Conservation (phyloP, 257 asterid genomes). For the Gynochthodes officinalis region DNA sequence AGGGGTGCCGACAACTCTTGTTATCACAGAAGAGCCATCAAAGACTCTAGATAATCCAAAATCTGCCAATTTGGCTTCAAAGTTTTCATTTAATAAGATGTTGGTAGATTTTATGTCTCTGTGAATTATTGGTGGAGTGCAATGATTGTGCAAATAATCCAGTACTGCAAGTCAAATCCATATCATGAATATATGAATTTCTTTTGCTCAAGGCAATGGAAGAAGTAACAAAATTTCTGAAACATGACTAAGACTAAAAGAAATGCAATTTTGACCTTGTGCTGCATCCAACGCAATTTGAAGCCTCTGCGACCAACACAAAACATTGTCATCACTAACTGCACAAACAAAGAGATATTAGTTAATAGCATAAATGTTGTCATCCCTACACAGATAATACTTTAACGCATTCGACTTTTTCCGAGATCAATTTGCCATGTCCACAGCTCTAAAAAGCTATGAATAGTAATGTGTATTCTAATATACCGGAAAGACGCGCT, state of each 20-base stretch:
- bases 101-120: conserved; percentile 44
- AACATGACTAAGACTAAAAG: background rate
- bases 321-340: conserved; percentile 10
- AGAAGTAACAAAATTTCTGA: too few relatives aligned
- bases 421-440: too few relatives aligned
- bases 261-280: conserved; percentile 27
- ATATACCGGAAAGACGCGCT: conserved; percentile 35
- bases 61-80: conserved; percentile 39
- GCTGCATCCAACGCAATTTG: conserved; percentile 35
- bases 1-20: conserved; percentile 28
- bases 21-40: conserved; percentile 25
- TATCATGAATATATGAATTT: too few relatives aligned
- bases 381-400: too few relatives aligned
- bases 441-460: too few relatives aligned
- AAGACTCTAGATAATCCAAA: conserved; percentile 44
- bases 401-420: too few relatives aligned
- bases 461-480: too few relatives aligned
- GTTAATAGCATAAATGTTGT: too few relatives aligned
- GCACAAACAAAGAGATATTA: background rate
- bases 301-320: conserved; percentile 44
- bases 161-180: conserved; percentile 24
- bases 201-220: background rate
- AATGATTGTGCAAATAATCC: conserved; percentile 44
- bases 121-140: conserved; percentile 42
- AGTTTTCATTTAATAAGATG: conserved; percentile 23